Base-by-base conservation (phyloP, 2,329 filamentous ascomycete species). In the Endoconidiophora laricicola region DNA sequence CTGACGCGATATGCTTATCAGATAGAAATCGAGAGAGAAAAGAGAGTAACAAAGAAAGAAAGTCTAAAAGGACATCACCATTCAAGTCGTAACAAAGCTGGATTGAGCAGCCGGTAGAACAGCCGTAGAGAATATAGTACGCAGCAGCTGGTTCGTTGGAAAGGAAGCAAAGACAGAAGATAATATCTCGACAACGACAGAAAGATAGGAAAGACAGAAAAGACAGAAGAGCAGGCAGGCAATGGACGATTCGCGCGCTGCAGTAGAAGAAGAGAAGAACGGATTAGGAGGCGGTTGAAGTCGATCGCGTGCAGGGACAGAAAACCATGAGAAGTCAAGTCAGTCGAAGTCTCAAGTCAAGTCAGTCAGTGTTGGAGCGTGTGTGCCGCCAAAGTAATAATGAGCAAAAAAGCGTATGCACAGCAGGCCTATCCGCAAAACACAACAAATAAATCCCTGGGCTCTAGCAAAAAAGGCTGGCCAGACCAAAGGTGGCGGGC, bases 61-160 rank as follows among this genome's bases (percentile, higher is more conserved):
- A 24, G 26, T 52, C 44, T 52, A 52, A 48, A 37, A 43, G 49
- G 44, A 44, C 44, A 48, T 52, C 20, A 48, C 44, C 49, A 36
- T 52, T 24, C 24, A 48, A 47, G 26, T 52, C 49, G 45, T 51
- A 46, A 51, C 37, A 14, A 50, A 42, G 44, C 22, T 38, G 43
- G 12, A 33, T 10, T 33, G 3, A 33, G 26, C 26, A 33, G 26
- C 7, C 26, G 12, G 7, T 10, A 33, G 26, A 41, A 33, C 37
- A 33, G 20, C 24, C 38, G 29, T 23, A 48, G 38, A 16, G 40
- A 48, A 44, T 42, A 37, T 44, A 37, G 40, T 18, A 6, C 23
- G 37, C 29, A 48, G 20, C 16, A 38, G 18, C 18, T 24, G 18
- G n/a, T 16, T 14, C 1, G 40, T 18, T 18, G 18, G 20, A 20